A percentile compares a stretch with the other conserved stretches of the same genome.
These are phyloP conservation scores for Cryptococcus depauperatus DNA, from an alignment of 1,284 basidiomycete species.

Conservation along the genomic window DNA sequence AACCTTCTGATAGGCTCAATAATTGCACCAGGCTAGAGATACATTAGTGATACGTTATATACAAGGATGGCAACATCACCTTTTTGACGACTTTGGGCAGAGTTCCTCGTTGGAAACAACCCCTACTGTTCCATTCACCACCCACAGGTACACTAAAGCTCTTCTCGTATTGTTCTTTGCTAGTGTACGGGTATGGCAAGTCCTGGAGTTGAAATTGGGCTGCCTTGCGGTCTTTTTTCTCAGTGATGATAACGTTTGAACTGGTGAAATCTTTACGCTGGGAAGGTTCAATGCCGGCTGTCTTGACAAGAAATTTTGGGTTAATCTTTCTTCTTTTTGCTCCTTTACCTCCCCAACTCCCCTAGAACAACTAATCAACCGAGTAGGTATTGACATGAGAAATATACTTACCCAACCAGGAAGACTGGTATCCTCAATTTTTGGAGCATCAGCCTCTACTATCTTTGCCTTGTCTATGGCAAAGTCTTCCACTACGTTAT, in stretches of 20 bases:
- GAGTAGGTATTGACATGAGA: too few relatives aligned
- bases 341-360: conserved; percentile 88
- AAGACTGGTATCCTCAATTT: conserved; percentile 78
- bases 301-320: conserved; percentile 62
- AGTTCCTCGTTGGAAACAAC: conserved; percentile 76
- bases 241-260: conserved; percentile 85
- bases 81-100: conserved; percentile 78
- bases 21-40: conserved; percentile 58
- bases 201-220: conserved; percentile 79
- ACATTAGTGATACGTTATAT: neutral
- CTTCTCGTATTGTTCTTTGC: conserved; percentile 78
- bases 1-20: conserved; percentile 65
- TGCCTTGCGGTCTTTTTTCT: conserved; percentile 89
- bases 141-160: conserved; percentile 74
- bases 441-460: conserved; percentile 74
- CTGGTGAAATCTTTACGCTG: conserved; percentile 76
- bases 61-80: conserved; percentile 44
- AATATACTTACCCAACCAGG: conserved; percentile 73
- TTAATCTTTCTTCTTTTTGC: conserved; percentile 45
- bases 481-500: conserved; percentile 82
- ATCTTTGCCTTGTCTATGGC: conserved; percentile 69
- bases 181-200: conserved; percentile 88
- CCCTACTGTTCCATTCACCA: conserved; percentile 84
- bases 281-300: conserved; percentile 67
- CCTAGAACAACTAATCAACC: too few relatives aligned